These are phyloP conservation scores for Zea luxurians DNA, from an alignment of 176 grass and related monocot genomes.

Conservation along the genomic window DNA sequence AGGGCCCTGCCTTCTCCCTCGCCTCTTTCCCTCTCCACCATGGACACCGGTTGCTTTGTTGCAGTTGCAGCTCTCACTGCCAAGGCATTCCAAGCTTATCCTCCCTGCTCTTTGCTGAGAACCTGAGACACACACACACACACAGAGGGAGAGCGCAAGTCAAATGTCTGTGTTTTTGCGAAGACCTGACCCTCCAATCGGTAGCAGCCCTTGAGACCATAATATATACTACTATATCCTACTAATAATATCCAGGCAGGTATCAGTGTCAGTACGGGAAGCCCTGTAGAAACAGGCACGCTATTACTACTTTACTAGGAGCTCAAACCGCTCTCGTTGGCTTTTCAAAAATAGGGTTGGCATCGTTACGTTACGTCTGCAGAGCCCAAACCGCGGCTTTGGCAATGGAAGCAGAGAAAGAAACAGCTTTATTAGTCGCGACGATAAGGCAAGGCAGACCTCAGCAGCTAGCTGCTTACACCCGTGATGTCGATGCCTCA, in stretches of 20 bases:
- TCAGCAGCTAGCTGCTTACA: constrained; percentile 1
- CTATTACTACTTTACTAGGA: background rate
- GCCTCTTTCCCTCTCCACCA: constrained; percentile 45
- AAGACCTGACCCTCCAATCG: background rate
- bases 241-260: background rate
- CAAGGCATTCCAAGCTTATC: constrained; percentile 5
- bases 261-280: background rate
- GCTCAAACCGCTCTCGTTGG: background rate
- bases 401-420: background rate
- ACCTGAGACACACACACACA: no score
- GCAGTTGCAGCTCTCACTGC: background rate
- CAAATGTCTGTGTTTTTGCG: constrained; percentile 26
- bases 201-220: background rate
- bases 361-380: background rate
- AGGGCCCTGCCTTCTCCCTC: constrained; percentile 27
- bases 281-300: background rate
- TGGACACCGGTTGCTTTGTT: background rate
- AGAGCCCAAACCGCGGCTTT: background rate
- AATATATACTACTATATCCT: background rate
- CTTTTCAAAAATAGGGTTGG: background rate
- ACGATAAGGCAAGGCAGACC: background rate
- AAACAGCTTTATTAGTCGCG: background rate
- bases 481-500: background rate
- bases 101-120: background rate
- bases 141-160: background rate